Evolutionary conservation across 306 rosid genomes (phyloP).

Genomic region (Benincasa hispida): DNA sequence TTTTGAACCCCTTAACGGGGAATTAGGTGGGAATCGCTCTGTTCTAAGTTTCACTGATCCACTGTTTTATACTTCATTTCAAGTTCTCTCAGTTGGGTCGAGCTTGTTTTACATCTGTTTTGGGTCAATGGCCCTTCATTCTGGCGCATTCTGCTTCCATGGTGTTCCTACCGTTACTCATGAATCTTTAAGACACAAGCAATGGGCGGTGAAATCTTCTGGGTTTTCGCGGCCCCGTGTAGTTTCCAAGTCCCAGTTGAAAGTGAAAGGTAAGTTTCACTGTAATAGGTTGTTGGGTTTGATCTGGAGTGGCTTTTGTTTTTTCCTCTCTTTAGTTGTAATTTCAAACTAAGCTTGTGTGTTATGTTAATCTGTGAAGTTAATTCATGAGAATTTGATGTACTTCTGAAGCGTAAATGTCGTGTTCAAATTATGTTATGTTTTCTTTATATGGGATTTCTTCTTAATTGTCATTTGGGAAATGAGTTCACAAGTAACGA

Average conservation of each 20-base stretch:
- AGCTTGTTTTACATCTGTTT: background rate
- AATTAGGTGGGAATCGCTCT: background rate
- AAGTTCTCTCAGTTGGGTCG: background rate
- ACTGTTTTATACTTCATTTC: background rate
- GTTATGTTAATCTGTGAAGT: background rate
- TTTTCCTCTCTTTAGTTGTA: background rate
- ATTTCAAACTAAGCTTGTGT: background rate
- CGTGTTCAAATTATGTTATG: background rate
- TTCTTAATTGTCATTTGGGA: background rate
- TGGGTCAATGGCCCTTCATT: slow-evolving; percentile 57
- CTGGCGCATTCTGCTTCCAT: slow-evolving; percentile 30
- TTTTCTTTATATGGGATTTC: background rate
- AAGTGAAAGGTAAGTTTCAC: slow-evolving; percentile 23
- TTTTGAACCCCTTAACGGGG: background rate
- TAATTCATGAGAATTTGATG: background rate
- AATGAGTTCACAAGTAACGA: background rate
- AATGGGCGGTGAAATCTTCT: slow-evolving; percentile 22
- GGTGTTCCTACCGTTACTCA: slow-evolving; percentile 18
- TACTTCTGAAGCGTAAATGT: background rate
- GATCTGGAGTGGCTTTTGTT: background rate
- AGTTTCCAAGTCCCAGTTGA: slow-evolving; percentile 21
- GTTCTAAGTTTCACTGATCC: background rate
- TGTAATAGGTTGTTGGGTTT: background rate
- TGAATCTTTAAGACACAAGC: slow-evolving; percentile 26
- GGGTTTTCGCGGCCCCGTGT: slow-evolving; percentile 19